A percentile compares a stretch with the other conserved stretches of the same genome.
Evolutionary conservation across 441 rosid species (phyloP).

Genomic region (Euphorbia schlechtendalii): DNA sequence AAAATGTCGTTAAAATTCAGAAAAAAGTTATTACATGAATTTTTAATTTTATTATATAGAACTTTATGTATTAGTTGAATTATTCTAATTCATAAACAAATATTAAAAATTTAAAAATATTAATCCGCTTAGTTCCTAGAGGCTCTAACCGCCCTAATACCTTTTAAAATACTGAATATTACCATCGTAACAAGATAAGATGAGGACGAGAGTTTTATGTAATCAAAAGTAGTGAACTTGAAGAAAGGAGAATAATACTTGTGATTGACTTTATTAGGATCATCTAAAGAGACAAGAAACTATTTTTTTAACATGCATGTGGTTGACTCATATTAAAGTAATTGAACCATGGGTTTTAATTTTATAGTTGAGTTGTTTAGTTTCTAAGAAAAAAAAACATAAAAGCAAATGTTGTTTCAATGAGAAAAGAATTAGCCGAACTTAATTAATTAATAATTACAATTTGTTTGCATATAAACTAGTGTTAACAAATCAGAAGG

Average conservation of each 20-base stretch:
- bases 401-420: not conserved
- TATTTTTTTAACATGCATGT: slow-evolving; percentile 16
- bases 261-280: slow-evolving; percentile 4
- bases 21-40: too few relatives aligned
- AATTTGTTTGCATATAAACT: not conserved
- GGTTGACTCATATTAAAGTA: not conserved
- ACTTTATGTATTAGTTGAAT: too few relatives aligned
- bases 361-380: not conserved
- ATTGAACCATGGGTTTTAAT: not conserved
- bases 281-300: not conserved
- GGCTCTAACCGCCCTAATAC: too few relatives aligned
- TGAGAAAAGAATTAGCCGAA: too few relatives aligned
- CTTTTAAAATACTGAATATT: too few relatives aligned
- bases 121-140: too few relatives aligned
- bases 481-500: too few relatives aligned
- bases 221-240: not conserved
- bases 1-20: too few relatives aligned
- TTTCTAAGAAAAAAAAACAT: not conserved
- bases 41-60: too few relatives aligned
- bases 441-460: not conserved
- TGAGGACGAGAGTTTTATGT: not conserved
- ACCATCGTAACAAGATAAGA: too few relatives aligned
- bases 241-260: not conserved
- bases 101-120: too few relatives aligned
- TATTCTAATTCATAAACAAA: too few relatives aligned